Base-by-base conservation (phyloP, 2,329 filamentous ascomycete genomes). In the Pseudogymnoascus sp. region DNA sequence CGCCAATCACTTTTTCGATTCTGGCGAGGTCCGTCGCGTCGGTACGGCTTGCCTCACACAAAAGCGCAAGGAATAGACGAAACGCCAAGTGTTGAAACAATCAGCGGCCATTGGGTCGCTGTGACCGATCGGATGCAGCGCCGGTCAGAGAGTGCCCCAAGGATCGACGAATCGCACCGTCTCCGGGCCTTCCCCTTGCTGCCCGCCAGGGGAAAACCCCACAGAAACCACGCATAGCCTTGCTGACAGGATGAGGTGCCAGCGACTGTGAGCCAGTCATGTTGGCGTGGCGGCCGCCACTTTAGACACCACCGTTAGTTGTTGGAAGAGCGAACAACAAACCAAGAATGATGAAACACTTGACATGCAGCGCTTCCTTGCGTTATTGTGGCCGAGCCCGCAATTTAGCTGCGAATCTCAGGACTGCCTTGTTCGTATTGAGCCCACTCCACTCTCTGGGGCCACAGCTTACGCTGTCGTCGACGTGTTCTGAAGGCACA, bases 81-180 rank as follows among this genome's bases (percentile, higher is more conserved):
- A 55, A 55, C 45, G 45, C 45, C 45, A 55, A 55, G 45, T 55
- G 45, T 33, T 55, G 45, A 55, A 55, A 55, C 45, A 55, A 31
- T 19, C 29, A 7, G n/a, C 45, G n/a, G 7, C 45, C 45, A 55
- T 55, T 55, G 29, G 45, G 45, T 55, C 29, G 45, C 45, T 55
- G 29, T 55, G 26, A 14, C 45, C 45, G 45, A 31, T 55, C 45
- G 45, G 45, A 55, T 55, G 12, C 7, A 11, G 45, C 45, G 26
- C 14, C 14, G 26, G 14, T n/a, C 14, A 21, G 14, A 16, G 23
- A 5, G 14, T n/a, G 21, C 41, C 3, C 8, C 8, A 16, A 29
- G 31, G 45, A 55, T 55, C 29, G 45, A 55, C 45, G 45, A 55
- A 33, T 55, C 45, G 45, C 45, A 33, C 29, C n/a, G 26, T 31